Base-by-base conservation (phyloP, 495 filamentous ascomycete species). In the Penicillium soppii region DNA sequence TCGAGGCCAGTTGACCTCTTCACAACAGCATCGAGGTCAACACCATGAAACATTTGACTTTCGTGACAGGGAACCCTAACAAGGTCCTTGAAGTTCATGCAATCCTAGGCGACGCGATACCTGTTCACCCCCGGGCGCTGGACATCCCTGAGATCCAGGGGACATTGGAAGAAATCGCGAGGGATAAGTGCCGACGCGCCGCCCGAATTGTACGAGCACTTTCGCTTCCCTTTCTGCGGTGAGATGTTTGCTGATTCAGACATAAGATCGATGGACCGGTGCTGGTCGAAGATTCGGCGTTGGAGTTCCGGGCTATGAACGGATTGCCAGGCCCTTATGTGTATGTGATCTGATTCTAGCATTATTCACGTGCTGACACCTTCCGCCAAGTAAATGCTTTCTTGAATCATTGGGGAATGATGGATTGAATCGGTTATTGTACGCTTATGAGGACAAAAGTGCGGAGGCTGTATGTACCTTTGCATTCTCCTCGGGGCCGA, bases 401-500 rank as follows among this genome's bases (percentile, higher is more conserved):
- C 72, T 96, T 57, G 74, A 85, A 39, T 75, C 76, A 19, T 74
- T 94, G 35, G 91, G 91, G 38, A 88, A 88, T 59, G 69, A 81
- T 21, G 87, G 91, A 2, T 78, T 96, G 19, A 90, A 92, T 66
- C 88, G 88, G 55, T 79, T 96, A 4, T 83, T 96, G 26, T 77
- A 79, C 10, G 86, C 84, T 13, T 94, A 91, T 67, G 77, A 83
- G 20, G 89, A 96, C 69, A 96, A 95, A 69, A 81, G 81, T 32
- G 90, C 91, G 33, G 80, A 92, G 61, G 92, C 91, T 5, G 85
- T 96, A 13, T 95, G 92, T 71, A 96, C 91, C 2, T 92, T 96
- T 70, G 92, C 81, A 7, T 95, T 89, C 72, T 88, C 79, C 41
- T 75, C 82, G 47, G 90, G 90, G 0, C 91, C 91, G 1, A 86